phyloP scores from a whole-genome alignment of 2,329 filamentous ascomycete species.

The Aureobasidium lini region DNA sequence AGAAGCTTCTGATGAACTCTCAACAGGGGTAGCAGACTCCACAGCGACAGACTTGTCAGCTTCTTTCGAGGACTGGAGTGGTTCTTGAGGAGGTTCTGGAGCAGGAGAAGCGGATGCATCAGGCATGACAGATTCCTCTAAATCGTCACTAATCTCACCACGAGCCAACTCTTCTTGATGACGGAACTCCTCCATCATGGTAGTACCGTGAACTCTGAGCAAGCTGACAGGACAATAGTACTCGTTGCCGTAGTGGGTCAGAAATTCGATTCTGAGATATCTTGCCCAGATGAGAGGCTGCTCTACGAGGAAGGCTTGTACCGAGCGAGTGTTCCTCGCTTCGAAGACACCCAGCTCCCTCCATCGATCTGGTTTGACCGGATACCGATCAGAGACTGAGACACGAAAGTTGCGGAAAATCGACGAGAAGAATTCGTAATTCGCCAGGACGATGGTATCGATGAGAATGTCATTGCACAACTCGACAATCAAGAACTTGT shows the following conservation, averaged over 20 bases:
- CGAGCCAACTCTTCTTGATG: slow-evolving; percentile 66
- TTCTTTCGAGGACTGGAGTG: slow-evolving; percentile 6
- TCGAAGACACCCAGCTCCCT: slow-evolving; percentile 81
- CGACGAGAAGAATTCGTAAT: slow-evolving; percentile 98
- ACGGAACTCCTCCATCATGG: slow-evolving; percentile 90
- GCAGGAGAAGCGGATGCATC: slow-evolving; percentile 1
- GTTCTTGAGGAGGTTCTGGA: slow-evolving; percentile 10
- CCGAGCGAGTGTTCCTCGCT: slow-evolving; percentile 83
- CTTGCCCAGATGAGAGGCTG: slow-evolving; percentile 94
- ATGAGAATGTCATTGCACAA: slow-evolving; percentile 80
- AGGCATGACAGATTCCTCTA: slow-evolving; percentile 37
- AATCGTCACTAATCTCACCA: slow-evolving; percentile 54
- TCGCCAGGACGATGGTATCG: slow-evolving; percentile 93
- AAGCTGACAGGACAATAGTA: slow-evolving; percentile 93
- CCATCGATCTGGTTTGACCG: slow-evolving; percentile 88
- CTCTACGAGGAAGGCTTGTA: slow-evolving; percentile 89
- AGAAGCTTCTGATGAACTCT: not conserved
- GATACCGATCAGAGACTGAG: slow-evolving; percentile 90
- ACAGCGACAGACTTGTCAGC: slow-evolving; percentile 13
- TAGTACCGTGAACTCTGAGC: slow-evolving; percentile 82
- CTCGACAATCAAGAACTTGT: slow-evolving; percentile 93
- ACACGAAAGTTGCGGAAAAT: slow-evolving; percentile 88
- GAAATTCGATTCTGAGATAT: slow-evolving; percentile 84
- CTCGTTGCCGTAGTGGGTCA: slow-evolving; percentile 91
- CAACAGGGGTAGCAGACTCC: not conserved